Evolutionary conservation across 129 eudicot genomes (phyloP).

Genomic region (Lonicera japonica): DNA sequence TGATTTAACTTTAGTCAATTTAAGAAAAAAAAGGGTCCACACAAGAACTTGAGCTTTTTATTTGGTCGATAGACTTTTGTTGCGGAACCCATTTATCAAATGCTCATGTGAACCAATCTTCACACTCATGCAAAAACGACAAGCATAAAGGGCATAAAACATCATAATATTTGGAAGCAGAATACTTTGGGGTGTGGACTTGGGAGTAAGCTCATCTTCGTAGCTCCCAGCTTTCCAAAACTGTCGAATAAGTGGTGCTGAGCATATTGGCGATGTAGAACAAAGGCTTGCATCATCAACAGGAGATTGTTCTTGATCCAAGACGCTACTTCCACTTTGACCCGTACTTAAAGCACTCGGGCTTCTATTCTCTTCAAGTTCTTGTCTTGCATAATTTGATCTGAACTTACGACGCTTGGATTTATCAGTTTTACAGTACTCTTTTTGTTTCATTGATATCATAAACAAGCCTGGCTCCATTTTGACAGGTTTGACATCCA

Average conservation of each 20-base stretch:
- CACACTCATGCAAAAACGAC: not conserved
- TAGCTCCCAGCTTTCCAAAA: constrained; percentile 96
- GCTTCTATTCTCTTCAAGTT: constrained; percentile 45
- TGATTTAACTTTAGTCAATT: not conserved
- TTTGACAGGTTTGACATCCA: constrained; percentile 27
- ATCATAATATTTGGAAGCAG: not conserved
- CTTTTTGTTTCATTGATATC: constrained; percentile 18
- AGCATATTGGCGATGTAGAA: constrained; percentile 53
- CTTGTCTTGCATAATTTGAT: constrained; percentile 29
- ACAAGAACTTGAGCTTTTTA: not conserved
- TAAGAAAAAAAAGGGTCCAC: not conserved
- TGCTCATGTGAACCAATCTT: constrained; percentile 3
- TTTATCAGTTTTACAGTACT: constrained; percentile 6
- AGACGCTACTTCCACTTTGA: constrained; percentile 28
- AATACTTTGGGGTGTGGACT: constrained; percentile 49
- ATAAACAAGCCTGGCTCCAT: constrained; percentile 23
- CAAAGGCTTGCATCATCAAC: constrained; percentile 49
- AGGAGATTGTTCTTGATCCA: constrained; percentile 45
- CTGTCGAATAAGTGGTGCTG: constrained; percentile 85
- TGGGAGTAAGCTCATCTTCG: constrained; percentile 40
- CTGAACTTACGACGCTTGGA: constrained; percentile 14
- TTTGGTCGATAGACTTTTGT: not conserved
- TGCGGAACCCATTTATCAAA: not conserved
- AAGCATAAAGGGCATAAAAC: not conserved
- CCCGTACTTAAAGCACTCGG: constrained; percentile 32